phyloP scores from a whole-genome alignment of 176 grass and related monocot genomes.

The Musa itinerans region DNA sequence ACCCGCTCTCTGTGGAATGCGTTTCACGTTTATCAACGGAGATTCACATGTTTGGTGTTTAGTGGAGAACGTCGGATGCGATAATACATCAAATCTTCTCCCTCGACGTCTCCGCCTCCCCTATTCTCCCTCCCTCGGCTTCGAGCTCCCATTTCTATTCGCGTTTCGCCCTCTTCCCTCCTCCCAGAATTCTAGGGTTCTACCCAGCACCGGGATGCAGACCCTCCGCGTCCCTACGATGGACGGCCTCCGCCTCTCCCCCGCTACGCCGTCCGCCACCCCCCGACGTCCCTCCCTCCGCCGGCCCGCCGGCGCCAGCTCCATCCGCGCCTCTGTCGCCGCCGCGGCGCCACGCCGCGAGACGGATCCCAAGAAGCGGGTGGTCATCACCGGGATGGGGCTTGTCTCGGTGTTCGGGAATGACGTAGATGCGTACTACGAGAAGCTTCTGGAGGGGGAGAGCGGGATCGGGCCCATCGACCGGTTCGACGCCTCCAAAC shows the following conservation, averaged over 20 bases:
- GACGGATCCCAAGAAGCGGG: conserved; percentile 41
- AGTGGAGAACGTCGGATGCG: background rate
- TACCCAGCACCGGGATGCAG: background rate
- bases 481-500: conserved; percentile 21
- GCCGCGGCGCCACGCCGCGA: conserved; percentile 17
- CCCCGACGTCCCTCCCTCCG: background rate
- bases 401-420: conserved; percentile 48
- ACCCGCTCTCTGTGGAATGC: too few species aligned
- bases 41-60: background rate
- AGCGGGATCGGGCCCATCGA: conserved; percentile 29
- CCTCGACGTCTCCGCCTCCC: background rate
- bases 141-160: background rate
- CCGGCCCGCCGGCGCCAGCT: background rate
- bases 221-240: background rate
- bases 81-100: background rate
- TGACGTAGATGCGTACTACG: conserved; percentile 30
- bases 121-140: background rate
- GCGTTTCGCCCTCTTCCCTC: background rate
- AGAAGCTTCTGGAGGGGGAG: conserved; percentile 28
- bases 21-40: background rate
- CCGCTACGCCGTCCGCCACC: background rate
- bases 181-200: background rate
- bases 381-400: conserved; percentile 48
- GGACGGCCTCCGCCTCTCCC: conserved; percentile 17
- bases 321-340: background rate